Conservation (phyloP, 768 basidiomycete species). For the Boletus sp. region DNA sequence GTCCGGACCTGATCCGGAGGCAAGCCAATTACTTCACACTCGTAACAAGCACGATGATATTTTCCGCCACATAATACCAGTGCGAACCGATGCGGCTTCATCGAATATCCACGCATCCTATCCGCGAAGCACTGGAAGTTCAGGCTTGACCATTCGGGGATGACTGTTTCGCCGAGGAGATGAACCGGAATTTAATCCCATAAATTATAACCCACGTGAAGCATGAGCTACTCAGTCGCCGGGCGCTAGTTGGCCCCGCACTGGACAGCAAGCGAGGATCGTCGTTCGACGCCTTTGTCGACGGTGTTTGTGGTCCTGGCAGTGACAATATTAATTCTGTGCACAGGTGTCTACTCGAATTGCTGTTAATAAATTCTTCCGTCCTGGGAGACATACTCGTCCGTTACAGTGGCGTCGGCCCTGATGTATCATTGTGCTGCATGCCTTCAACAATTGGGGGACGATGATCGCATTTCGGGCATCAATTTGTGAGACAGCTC, state of each 20-base stretch:
- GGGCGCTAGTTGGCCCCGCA: background rate
- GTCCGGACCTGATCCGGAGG: background rate
- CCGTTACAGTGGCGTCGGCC: too few species aligned
- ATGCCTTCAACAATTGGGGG: too few species aligned
- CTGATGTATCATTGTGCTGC: background rate
- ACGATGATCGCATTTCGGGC: too few species aligned
- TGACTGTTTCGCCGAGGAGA: too few species aligned
- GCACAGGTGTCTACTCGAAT: background rate
- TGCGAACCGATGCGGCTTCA: background rate
- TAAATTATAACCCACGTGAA: background rate
- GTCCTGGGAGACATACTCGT: background rate
- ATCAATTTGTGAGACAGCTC: too few species aligned
- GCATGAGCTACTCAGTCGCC: background rate
- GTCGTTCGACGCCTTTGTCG: background rate
- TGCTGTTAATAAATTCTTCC: background rate
- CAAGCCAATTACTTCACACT: background rate
- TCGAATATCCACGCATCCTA: background rate
- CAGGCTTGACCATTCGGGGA: too few species aligned
- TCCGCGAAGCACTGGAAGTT: background rate
- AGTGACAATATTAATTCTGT: background rate
- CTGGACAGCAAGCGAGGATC: background rate
- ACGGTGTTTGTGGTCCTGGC: background rate
- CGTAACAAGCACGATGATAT: too few species aligned
- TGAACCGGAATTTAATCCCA: too few species aligned
- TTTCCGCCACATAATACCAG: too few species aligned